Evolutionary conservation across 2,329 filamentous ascomycete species (phyloP).

Genomic region (Paracamarosporium sp.): DNA sequence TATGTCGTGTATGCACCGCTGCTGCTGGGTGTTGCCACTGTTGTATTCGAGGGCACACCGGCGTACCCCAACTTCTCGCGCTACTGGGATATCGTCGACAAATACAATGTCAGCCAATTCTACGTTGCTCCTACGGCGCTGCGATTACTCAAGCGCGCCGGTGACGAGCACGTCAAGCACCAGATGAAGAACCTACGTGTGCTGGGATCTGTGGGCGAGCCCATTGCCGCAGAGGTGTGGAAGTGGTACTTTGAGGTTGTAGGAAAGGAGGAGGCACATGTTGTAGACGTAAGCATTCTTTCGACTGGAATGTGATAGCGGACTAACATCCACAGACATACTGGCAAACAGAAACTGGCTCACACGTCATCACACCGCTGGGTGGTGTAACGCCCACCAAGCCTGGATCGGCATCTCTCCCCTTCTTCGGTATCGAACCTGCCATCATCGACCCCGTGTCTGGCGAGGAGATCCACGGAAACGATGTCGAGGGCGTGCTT

Average conservation of each 20-base stretch:
- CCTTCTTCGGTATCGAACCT: conserved; percentile 98
- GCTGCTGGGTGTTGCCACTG: conserved; percentile 88
- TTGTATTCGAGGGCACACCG: conserved; percentile 97
- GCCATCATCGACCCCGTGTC: conserved; percentile 97
- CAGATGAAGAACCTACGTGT: conserved; percentile 89
- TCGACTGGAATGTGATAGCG: neutral
- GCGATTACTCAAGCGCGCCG: conserved; percentile 91
- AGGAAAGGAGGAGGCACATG: conserved; percentile 89
- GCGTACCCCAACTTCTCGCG: conserved; percentile 97
- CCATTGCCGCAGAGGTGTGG: conserved; percentile 97
- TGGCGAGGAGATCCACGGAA: conserved; percentile 90
- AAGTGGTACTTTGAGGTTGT: conserved; percentile 99
- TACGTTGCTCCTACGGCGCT: conserved; percentile 97
- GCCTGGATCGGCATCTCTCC: conserved; percentile 91
- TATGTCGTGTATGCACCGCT: conserved; percentile 98
- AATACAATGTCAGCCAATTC: conserved; percentile 95
- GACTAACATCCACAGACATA: conserved; percentile 73
- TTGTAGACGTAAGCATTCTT: conserved; percentile 80
- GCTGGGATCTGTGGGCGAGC: conserved; percentile 93
- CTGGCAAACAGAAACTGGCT: conserved; percentile 99
- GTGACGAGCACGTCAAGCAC: conserved; percentile 88
- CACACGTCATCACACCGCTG: conserved; percentile 91
- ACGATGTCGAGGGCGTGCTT: conserved; percentile 95
- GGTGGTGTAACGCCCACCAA: conserved; percentile 95
- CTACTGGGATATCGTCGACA: conserved; percentile 98